A percentile compares a stretch with the other conserved stretches of the same genome.
Evolutionary conservation across 805 yeast species (phyloP).

Genomic region (Yarrowia sp.): DNA sequence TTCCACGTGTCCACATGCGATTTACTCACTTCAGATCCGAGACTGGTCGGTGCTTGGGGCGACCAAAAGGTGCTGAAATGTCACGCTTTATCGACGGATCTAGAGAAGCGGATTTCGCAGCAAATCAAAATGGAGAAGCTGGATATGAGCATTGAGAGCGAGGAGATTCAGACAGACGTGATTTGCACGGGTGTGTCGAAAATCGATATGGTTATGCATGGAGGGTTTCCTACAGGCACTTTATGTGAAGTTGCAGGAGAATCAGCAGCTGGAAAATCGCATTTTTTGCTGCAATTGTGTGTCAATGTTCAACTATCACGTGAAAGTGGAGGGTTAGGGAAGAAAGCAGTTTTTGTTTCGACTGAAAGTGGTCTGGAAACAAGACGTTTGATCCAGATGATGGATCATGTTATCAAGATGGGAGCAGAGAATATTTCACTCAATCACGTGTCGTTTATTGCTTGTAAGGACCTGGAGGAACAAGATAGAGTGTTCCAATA

Average conservation of each 20-base stretch:
- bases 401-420: constrained; percentile 31
- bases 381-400: constrained; percentile 54
- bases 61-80: constrained; percentile 1
- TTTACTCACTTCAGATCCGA: not conserved
- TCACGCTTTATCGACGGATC: not conserved
- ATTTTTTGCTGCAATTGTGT: constrained; percentile 65
- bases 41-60: constrained; percentile 4
- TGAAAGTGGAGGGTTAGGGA: constrained; percentile 49
- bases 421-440: constrained; percentile 35
- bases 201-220: constrained; percentile 51
- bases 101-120: not conserved
- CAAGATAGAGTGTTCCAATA: constrained; percentile 71
- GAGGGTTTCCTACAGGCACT: constrained; percentile 56
- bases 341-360: constrained; percentile 63
- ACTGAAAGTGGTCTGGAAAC: constrained; percentile 78
- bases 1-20: constrained; percentile 10
- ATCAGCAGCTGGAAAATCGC: constrained; percentile 85
- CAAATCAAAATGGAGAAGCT: not conserved
- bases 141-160: not conserved
- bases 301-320: constrained; percentile 54
- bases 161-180: not conserved
- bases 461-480: constrained; percentile 64
- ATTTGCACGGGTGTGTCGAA: constrained; percentile 52
- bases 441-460: constrained; percentile 49
- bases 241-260: constrained; percentile 80